phyloP scores from a whole-genome alignment of 495 filamentous ascomycete genomes.

The Neurospora africana region DNA sequence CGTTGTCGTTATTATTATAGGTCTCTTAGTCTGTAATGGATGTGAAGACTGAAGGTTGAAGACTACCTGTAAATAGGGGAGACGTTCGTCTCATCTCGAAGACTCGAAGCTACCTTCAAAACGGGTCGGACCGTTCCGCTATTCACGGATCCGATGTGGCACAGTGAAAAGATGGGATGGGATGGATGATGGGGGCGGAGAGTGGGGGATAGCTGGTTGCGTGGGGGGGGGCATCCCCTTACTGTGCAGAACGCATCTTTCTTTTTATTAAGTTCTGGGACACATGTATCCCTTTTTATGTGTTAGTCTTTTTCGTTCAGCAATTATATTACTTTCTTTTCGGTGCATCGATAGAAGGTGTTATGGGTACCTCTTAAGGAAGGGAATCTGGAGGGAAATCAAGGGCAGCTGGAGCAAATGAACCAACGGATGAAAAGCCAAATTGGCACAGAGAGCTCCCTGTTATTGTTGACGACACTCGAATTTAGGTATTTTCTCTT shows the following conservation, averaged over 20 bases:
- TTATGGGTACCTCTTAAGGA: too few relatives aligned
- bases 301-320: neutral
- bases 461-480: neutral
- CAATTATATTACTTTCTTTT: too few relatives aligned
- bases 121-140: neutral
- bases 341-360: neutral
- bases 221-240: too few relatives aligned
- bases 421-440: neutral
- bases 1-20: neutral
- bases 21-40: too few relatives aligned
- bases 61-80: too few relatives aligned
- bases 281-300: neutral
- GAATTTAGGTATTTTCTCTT: neutral
- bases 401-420: too few relatives aligned
- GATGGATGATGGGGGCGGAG: neutral
- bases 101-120: neutral
- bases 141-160: neutral
- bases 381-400: too few relatives aligned
- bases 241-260: too few relatives aligned
- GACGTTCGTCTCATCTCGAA: neutral
- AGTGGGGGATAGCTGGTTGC: too few relatives aligned
- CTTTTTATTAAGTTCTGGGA: too few relatives aligned
- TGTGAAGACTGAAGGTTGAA: too few relatives aligned
- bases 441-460: neutral
- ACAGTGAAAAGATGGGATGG: neutral